Evolutionary conservation across 768 basidiomycete genomes (phyloP).

Genomic region (Paxillus rubicundulus): DNA sequence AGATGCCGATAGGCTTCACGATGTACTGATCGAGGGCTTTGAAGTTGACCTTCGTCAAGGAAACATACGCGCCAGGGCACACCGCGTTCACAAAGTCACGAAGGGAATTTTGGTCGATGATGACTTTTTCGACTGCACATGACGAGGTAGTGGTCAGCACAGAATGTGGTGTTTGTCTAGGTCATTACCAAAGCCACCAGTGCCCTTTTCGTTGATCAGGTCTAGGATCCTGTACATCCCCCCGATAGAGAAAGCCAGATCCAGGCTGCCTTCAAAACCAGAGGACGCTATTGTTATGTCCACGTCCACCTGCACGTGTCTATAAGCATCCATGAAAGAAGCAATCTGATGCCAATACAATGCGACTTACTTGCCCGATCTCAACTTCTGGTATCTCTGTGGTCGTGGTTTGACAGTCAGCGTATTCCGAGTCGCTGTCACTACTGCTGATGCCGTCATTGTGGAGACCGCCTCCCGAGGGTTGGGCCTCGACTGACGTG

Average conservation of each 20-base stretch:
- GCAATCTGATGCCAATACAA: background rate
- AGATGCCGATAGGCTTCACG: constrained; percentile 48
- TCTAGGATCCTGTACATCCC: constrained; percentile 49
- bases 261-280: background rate
- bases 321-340: background rate
- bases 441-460: no score
- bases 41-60: constrained; percentile 53
- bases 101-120: constrained; percentile 49
- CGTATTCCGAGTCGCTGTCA: no score
- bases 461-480: no score
- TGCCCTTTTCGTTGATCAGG: constrained; percentile 44
- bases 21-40: constrained; percentile 40
- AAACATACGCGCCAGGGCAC: constrained; percentile 47
- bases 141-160: background rate
- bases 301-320: background rate
- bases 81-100: constrained; percentile 43
- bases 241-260: constrained; percentile 23
- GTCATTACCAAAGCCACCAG: constrained; percentile 44
- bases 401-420: background rate
- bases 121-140: constrained; percentile 50
- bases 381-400: background rate
- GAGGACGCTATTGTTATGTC: background rate
- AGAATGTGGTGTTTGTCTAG: background rate
- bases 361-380: background rate
- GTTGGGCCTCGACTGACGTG: no score